Evolutionary conservation across 305 asterid genomes (phyloP).

Genomic region (Salvia sclarea): DNA sequence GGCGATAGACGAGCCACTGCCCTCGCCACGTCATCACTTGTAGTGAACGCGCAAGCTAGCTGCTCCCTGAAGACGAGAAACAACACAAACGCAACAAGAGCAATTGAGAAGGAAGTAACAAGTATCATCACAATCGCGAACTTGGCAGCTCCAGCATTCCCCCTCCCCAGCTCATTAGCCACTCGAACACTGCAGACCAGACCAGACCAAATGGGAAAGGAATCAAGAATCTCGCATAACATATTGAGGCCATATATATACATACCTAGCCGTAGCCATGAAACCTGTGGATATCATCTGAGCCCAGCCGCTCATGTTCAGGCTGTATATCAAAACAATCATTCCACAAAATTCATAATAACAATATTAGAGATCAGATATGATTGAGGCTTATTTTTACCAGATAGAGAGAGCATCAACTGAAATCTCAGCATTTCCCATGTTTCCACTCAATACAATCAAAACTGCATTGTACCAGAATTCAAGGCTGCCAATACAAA

Average conservation of each 20-base stretch:
- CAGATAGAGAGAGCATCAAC: slow-evolving; percentile 67
- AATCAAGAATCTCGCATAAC: background rate
- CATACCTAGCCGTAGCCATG: slow-evolving; percentile 58
- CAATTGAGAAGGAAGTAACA: slow-evolving; percentile 38
- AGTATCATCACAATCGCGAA: slow-evolving; percentile 40
- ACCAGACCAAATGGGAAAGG: too few species aligned
- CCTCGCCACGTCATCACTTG: slow-evolving; percentile 35
- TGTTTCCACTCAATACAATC: slow-evolving; percentile 51
- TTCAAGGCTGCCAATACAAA: slow-evolving; percentile 49
- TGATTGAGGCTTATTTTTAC: slow-evolving; percentile 31
- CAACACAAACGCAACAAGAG: slow-evolving; percentile 39
- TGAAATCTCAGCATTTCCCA: slow-evolving; percentile 53
- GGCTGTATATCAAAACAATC: background rate
- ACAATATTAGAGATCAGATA: background rate
- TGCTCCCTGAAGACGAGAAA: slow-evolving; percentile 42
- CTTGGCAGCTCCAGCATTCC: slow-evolving; percentile 43
- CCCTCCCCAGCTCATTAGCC: slow-evolving; percentile 57
- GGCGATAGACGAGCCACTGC: slow-evolving; percentile 47
- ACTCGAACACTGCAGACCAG: slow-evolving; percentile 51
- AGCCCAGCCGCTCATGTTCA: slow-evolving; percentile 56
- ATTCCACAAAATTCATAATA: too few species aligned
- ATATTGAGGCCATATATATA: too few species aligned
- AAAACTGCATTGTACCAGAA: slow-evolving; percentile 58
- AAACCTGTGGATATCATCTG: slow-evolving; percentile 61
- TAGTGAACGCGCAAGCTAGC: slow-evolving; percentile 45